Base-by-base conservation (phyloP, 1,284 basidiomycete genomes). In the Sanghuangporus baumii region DNA sequence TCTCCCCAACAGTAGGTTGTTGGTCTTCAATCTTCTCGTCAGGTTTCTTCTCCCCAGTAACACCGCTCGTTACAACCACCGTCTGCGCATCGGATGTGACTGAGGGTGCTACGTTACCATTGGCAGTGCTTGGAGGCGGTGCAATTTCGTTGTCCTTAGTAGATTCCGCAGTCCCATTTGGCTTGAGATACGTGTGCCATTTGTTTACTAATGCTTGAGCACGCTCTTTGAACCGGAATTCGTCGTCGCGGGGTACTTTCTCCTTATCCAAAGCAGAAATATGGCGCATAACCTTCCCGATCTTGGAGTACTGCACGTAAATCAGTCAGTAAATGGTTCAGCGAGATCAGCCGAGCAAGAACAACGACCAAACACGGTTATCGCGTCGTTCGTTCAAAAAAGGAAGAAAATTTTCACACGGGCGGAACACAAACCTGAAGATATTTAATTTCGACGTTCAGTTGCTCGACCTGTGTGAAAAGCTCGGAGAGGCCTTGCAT, bases 211-310 rank as follows among this genome's bases (percentile, higher is more conserved):
- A 76, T 1, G 80, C 80, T 69, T 86, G 85, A 1, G 89, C 88
- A 55, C 96, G 88, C 31, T 88, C 83, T 60, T 87, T 87, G 81
- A 98, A 96, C 68, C 91, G 83, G 81, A 88, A 93, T 72, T 96
- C 88, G 41, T 85, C 87, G 71, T 98, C 90, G 62, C 87, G 81
- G 12, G 96, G 94, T 26, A 97, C 87, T 71, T 80, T 84, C 20
- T 82, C 81, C 47, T 77, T 77, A 18, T 77, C 66, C 20, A 96
- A 80, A 36, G 86, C 81, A 51, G 91, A 83, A 70, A 98, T 96
- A 75, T 94, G 93, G 72, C 94, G 92, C 92, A 98, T 96, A 58
- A 99, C 96, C 77, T 98, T 98, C 76, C 92, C 94, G 71, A 98
- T 97, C 81, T 98, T 98, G 66, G 96, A 96, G 79, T 88, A 90